These are phyloP conservation scores for Aspergillus pseudotamarii DNA, from an alignment of 2,329 filamentous ascomycete species.

Conservation along the genomic window DNA sequence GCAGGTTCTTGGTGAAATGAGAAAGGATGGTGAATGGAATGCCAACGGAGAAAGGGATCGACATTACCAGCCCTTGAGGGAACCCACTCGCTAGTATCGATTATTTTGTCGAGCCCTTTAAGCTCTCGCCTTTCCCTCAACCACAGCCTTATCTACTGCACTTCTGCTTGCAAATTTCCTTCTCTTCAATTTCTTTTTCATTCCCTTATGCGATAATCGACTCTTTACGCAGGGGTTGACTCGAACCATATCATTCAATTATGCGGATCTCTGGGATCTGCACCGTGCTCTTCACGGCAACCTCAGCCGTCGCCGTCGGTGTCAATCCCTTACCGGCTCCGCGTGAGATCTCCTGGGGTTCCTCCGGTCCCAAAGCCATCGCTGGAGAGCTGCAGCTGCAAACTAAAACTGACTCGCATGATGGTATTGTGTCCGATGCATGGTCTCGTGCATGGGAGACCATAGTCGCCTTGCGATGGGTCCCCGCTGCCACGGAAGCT, in stretches of 20 bases:
- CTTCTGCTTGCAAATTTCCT: background rate
- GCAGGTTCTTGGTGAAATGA: background rate
- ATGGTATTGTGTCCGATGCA: slow-evolving; percentile 46
- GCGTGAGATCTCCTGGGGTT: slow-evolving; percentile 56
- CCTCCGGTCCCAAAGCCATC: slow-evolving; percentile 52
- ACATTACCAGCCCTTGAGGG: background rate
- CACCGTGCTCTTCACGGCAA: slow-evolving; percentile 36
- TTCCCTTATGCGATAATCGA: background rate
- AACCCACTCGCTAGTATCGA: background rate
- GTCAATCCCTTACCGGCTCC: slow-evolving; percentile 60
- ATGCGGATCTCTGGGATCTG: slow-evolving; percentile 34
- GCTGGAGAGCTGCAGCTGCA: slow-evolving; percentile 42
- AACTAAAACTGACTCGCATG: slow-evolving; percentile 31
- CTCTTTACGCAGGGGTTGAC: background rate
- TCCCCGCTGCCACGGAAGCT: slow-evolving; percentile 55
- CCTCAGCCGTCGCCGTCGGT: slow-evolving; percentile 44
- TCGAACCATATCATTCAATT: slow-evolving; percentile 6
- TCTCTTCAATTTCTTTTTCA: background rate
- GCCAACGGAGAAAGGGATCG: background rate
- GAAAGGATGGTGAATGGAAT: background rate
- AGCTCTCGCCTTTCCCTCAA: background rate
- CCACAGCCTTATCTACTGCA: background rate
- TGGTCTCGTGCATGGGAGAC: slow-evolving; percentile 55
- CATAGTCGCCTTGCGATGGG: slow-evolving; percentile 56
- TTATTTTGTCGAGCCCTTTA: background rate